Percentiles rank a stretch among this genome's conserved stretches.
phyloP scores from a whole-genome alignment of 2,329 filamentous ascomycete genomes.

The Arthrinium phaeospermum region DNA sequence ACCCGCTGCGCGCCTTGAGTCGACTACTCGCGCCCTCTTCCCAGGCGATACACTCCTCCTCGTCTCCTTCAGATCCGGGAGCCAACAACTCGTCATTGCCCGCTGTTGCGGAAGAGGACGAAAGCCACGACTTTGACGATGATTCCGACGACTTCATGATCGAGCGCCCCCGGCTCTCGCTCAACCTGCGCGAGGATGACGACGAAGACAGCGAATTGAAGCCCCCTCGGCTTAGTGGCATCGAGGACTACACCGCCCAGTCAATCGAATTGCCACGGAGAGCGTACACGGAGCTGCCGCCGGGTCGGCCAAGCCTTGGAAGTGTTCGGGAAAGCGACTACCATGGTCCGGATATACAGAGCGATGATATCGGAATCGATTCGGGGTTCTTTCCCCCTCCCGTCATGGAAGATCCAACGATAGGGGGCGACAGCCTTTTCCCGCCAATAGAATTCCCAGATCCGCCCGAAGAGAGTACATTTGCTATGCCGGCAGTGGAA shows the following conservation, averaged over 20 bases:
- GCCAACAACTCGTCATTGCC: constrained; percentile 35
- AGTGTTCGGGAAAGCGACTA: constrained; percentile 61
- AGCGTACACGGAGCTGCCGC: constrained; percentile 52
- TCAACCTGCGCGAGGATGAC: constrained; percentile 58
- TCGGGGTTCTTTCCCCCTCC: constrained; percentile 60
- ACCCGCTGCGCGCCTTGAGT: constrained; percentile 55
- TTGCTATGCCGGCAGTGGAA: constrained; percentile 55
- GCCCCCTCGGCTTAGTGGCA: constrained; percentile 57
- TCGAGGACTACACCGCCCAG: constrained; percentile 63
- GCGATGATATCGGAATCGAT: constrained; percentile 50
- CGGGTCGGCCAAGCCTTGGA: constrained; percentile 55
- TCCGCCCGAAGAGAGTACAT: constrained; percentile 44
- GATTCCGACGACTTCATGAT: constrained; percentile 48
- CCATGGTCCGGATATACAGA: constrained; percentile 41
- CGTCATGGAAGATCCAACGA: constrained; percentile 48
- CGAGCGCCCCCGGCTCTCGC: constrained; percentile 59
- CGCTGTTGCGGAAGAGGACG: constrained; percentile 41
- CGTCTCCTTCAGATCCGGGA: constrained; percentile 40
- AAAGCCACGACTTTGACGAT: constrained; percentile 56
- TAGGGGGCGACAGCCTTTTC: constrained; percentile 42
- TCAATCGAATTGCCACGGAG: constrained; percentile 66
- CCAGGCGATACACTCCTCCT: constrained; percentile 51
- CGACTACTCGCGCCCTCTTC: constrained; percentile 57
- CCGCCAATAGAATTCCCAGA: constrained; percentile 26
- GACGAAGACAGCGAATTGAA: constrained; percentile 54